Evolutionary conservation across 371 early-diverging fungal genomes (phyloP).

Genomic region (Mortierella sp.): DNA sequence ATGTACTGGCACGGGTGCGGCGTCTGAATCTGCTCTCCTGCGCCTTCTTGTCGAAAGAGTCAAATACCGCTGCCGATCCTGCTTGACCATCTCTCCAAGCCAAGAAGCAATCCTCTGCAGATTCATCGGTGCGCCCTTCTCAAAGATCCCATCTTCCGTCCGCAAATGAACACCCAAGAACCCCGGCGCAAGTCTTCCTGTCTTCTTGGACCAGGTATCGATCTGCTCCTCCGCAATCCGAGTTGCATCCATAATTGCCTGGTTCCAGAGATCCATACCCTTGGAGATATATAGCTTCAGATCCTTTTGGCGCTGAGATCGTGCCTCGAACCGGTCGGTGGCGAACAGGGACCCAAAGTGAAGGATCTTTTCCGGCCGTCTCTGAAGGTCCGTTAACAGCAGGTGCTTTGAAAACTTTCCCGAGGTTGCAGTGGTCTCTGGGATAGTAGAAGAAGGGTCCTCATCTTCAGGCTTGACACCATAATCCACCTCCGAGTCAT

Average conservation of each 20-base stretch:
- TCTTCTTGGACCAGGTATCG: slow-evolving; percentile 20
- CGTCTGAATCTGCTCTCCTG: neutral
- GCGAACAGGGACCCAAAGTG: slow-evolving; percentile 75
- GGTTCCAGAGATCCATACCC: slow-evolving; percentile 67
- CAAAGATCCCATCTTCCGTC: slow-evolving; percentile 69
- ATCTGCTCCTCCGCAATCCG: slow-evolving; percentile 60
- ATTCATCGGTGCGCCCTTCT: slow-evolving; percentile 59
- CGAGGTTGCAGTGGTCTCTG: neutral
- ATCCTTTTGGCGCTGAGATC: slow-evolving; percentile 59
- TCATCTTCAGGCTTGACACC: slow-evolving; percentile 22
- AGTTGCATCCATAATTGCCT: slow-evolving; percentile 61
- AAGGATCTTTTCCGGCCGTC: slow-evolving; percentile 60
- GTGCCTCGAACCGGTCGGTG: slow-evolving; percentile 66
- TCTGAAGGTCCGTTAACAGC: slow-evolving; percentile 58
- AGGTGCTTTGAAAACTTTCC: slow-evolving; percentile 10
- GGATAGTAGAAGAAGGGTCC: neutral
- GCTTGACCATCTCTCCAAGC: slow-evolving; percentile 35
- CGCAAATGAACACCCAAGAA: slow-evolving; percentile 71
- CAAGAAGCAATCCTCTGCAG: slow-evolving; percentile 34
- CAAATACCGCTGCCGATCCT: slow-evolving; percentile 16
- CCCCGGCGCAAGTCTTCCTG: slow-evolving; percentile 45
- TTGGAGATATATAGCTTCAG: slow-evolving; percentile 57
- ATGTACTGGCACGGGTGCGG: neutral
- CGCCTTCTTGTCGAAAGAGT: neutral
- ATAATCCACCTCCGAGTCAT: slow-evolving; percentile 53